Evolutionary conservation across 345 rosid species (phyloP), one percentile per base, ranked within the genome.

Genomic region (Aquilaria sinensis): DNA sequence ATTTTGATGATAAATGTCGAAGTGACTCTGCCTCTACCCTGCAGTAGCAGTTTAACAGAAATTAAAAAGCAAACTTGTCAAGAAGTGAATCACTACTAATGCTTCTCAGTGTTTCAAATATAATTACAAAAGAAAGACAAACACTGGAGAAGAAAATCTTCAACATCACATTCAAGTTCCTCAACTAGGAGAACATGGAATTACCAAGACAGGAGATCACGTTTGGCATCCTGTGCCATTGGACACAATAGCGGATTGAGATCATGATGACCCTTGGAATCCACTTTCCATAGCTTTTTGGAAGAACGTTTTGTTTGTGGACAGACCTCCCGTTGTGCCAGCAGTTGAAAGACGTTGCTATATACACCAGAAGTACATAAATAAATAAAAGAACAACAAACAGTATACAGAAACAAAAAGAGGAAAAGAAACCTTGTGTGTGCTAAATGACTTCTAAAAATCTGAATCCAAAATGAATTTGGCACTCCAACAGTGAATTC

Each of bases 21-120:
- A 88, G 63, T 4, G 96, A 91, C 47, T 86, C 89, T 53, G 89
- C 83, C 72, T 91, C 97, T 60, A 81, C 89, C 91, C 91, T 86
- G 66, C 64, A 67, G 53, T 31, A 58, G 52, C 0, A 37, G 29
- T 50, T 54, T 61, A 51, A 53, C 55, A 62, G 53, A 11, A 30
- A 37, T 37, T 37, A 56, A n/a, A 37, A 50, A 31, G 60, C 4
- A 5, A 23, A 12, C 33, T 16, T 16, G 23, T 16, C 13, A 10
- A 11, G 30, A 57, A 57, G 1, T 31, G 7, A 16, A 16, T 16
- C 23, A 16, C 23, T 16, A 16, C 23, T 16, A 16, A 16, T 16
- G 23, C 23, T 16, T 16, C 23, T 16, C 0, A 16, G 23, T 16
- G 23, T 16, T 16, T 16, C 23, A 16, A 16, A 16, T 16, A 16